Percentiles rank a stretch among this genome's conserved stretches.
These are phyloP conservation scores for Erythrophleum fordii DNA, from an alignment of 306 rosid species.

Conservation along the genomic window DNA sequence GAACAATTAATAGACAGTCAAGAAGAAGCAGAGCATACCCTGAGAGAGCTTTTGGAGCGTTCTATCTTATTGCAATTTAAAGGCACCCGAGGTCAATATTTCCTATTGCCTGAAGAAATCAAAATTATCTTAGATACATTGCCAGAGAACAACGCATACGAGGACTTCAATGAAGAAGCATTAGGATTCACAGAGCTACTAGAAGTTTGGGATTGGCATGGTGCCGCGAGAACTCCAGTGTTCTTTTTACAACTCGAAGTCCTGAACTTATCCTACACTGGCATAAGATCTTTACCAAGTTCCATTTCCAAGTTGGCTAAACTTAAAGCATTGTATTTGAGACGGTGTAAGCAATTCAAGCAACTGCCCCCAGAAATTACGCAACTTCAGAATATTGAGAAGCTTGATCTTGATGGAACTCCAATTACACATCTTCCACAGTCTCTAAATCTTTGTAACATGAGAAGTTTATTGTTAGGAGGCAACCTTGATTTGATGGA, in stretches of 20 bases:
- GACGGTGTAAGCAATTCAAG: not conserved
- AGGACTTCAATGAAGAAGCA: not conserved
- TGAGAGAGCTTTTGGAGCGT: not conserved
- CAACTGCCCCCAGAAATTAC: not conserved
- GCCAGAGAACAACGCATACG: not conserved
- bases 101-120: not conserved
- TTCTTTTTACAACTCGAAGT: not conserved
- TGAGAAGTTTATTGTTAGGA: not conserved
- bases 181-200: conserved; percentile 7
- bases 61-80: not conserved
- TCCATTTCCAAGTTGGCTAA: not conserved
- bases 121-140: not conserved
- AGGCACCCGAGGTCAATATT: not conserved
- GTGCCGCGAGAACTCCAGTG: not conserved
- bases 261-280: not conserved
- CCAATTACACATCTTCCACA: not conserved
- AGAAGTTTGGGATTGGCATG: not conserved
- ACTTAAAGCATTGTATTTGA: too few species aligned
- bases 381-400: not conserved
- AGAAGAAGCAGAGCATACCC: not conserved
- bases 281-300: not conserved
- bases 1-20: not conserved
- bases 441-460: not conserved
- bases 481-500: not conserved
- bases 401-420: not conserved